Evolutionary conservation across 495 filamentous ascomycete species (phyloP).

Genomic region (Penicillium lividum): DNA sequence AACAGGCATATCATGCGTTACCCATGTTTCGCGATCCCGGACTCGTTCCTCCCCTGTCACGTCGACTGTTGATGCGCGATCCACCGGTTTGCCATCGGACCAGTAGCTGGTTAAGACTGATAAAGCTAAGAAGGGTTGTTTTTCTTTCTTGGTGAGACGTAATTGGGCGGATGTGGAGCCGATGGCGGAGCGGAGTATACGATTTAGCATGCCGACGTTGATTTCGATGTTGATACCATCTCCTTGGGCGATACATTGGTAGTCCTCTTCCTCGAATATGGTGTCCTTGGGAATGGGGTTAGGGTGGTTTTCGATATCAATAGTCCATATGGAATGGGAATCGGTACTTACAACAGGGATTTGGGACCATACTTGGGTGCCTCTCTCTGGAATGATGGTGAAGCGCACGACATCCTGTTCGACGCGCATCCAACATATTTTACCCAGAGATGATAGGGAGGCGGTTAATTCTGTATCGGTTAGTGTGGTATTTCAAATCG

Average conservation of each 20-base stretch:
- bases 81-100: slow-evolving; percentile 29
- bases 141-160: slow-evolving; percentile 89
- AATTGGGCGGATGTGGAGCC: slow-evolving; percentile 75
- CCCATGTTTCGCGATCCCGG: slow-evolving; percentile 74
- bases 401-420: slow-evolving; percentile 84
- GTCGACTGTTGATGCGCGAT: slow-evolving; percentile 22
- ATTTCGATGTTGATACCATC: slow-evolving; percentile 91
- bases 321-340: not conserved
- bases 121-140: slow-evolving; percentile 77
- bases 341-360: slow-evolving; percentile 58
- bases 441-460: slow-evolving; percentile 83
- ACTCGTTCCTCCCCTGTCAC: slow-evolving; percentile 48
- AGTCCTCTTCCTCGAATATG: slow-evolving; percentile 76
- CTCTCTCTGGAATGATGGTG: slow-evolving; percentile 90
- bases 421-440: slow-evolving; percentile 91
- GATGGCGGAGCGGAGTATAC: slow-evolving; percentile 82
- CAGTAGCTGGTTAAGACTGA: slow-evolving; percentile 68
- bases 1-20: slow-evolving; percentile 97
- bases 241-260: slow-evolving; percentile 69
- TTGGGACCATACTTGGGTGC: slow-evolving; percentile 90
- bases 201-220: slow-evolving; percentile 74
- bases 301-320: not conserved
- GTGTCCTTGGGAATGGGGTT: slow-evolving; percentile 55
- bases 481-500: not conserved
- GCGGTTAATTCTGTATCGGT: slow-evolving; percentile 69